phyloP scores from a whole-genome alignment of 2,329 filamentous ascomycete species.

The Talaromyces sp. region DNA sequence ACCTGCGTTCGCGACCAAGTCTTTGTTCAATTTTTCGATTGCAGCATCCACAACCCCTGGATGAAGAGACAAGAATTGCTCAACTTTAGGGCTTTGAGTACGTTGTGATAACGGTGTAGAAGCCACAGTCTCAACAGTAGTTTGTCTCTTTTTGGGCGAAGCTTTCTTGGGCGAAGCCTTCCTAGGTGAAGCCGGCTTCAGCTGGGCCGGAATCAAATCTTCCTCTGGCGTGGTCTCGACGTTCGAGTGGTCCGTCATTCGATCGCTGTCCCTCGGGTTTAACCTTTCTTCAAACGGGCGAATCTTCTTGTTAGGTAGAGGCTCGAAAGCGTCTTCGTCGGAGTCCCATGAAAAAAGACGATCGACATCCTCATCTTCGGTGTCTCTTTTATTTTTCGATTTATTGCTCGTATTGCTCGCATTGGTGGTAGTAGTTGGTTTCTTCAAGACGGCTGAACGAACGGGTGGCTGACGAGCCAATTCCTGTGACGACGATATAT shows the following conservation, averaged over 20 bases:
- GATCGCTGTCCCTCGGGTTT: not conserved
- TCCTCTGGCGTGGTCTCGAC: not conserved
- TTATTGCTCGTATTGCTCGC: constrained; percentile 41
- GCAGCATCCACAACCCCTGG: constrained; percentile 28
- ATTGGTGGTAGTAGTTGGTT: constrained; percentile 30
- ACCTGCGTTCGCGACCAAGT: constrained; percentile 37
- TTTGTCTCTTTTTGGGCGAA: constrained; percentile 4
- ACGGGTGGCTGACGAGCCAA: constrained; percentile 11
- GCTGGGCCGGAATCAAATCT: not conserved
- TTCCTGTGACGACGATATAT: not conserved
- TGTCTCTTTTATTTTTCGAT: constrained; percentile 19
- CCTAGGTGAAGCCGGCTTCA: not conserved
- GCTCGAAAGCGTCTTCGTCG: constrained; percentile 29
- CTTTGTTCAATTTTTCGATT: constrained; percentile 32
- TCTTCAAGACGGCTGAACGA: constrained; percentile 13
- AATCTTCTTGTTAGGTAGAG: not conserved
- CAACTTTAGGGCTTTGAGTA: constrained; percentile 27
- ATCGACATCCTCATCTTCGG: constrained; percentile 22
- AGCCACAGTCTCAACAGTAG: constrained; percentile 1
- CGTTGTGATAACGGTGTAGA: constrained; percentile 23
- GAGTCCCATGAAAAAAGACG: constrained; percentile 24
- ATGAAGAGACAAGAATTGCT: constrained; percentile 36
- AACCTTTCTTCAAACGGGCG: not conserved
- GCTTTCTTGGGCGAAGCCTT: not conserved
- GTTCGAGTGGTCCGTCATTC: not conserved